A percentile compares a stretch with the other conserved stretches of the same genome.
phyloP scores from a whole-genome alignment of 2,329 filamentous ascomycete species.

The Myrmaecium sp. region DNA sequence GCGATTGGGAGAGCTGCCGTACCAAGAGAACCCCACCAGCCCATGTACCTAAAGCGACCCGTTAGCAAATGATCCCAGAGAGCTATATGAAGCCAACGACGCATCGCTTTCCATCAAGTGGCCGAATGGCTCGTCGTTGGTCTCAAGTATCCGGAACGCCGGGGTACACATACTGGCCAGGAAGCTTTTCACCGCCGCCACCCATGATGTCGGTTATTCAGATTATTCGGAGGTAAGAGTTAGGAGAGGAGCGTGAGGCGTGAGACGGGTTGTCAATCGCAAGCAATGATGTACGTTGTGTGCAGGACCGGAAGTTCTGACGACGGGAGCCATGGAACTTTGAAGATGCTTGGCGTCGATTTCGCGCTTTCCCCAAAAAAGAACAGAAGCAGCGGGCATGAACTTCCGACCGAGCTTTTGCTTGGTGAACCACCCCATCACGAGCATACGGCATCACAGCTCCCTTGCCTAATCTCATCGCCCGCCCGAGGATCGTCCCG shows the following conservation, averaged over 20 bases:
- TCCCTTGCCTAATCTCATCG: background rate
- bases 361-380: constrained; percentile 1
- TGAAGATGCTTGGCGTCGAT: constrained; percentile 2
- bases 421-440: constrained; percentile 1
- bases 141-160: constrained; percentile 1
- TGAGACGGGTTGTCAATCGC: background rate
- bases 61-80: constrained; percentile 6
- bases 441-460: background rate
- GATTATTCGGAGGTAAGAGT: constrained; percentile 1
- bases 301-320: background rate
- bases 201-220: constrained; percentile 6
- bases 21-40: constrained; percentile 8
- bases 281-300: background rate
- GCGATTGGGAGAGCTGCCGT: constrained; percentile 1
- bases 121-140: background rate
- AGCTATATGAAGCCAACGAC: too few relatives aligned
- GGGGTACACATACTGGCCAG: constrained; percentile 7
- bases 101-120: too few relatives aligned
- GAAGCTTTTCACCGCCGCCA: constrained; percentile 7
- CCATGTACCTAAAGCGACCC: constrained; percentile 7
- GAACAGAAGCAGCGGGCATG: constrained; percentile 3
- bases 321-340: too few relatives aligned
- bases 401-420: too few relatives aligned
- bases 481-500: too few relatives aligned
- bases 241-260: constrained; percentile 1